phyloP scores from a whole-genome alignment of 768 basidiomycete genomes.

The Rhizopogon salebrosus region DNA sequence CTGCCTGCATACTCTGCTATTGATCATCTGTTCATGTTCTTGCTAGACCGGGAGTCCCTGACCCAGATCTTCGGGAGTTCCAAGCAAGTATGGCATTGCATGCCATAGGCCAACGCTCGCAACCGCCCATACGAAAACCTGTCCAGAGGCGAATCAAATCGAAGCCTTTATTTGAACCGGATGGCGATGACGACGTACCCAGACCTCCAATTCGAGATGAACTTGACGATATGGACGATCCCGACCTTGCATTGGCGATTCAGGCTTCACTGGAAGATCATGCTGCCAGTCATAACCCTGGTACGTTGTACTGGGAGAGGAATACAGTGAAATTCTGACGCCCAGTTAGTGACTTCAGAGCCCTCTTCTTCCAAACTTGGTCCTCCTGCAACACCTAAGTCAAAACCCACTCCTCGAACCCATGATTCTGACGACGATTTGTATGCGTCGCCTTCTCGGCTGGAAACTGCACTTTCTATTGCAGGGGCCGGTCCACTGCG shows the following conservation, averaged over 20 bases:
- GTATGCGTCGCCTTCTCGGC: conserved; percentile 45
- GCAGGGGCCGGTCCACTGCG: conserved; percentile 48
- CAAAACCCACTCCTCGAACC: neutral
- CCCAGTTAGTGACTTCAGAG: neutral
- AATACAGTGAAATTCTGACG: neutral
- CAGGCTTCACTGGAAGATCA: conserved; percentile 50
- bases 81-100: conserved; percentile 57
- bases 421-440: conserved; percentile 40
- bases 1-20: neutral
- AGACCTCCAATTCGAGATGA: conserved; percentile 14
- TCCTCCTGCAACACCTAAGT: neutral
- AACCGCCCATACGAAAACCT: conserved; percentile 19
- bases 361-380: conserved; percentile 5
- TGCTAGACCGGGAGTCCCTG: conserved; percentile 33
- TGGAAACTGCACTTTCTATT: conserved; percentile 66
- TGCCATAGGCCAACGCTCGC: conserved; percentile 49
- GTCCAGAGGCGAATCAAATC: conserved; percentile 29
- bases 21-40: conserved; percentile 9
- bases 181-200: conserved; percentile 40
- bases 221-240: conserved; percentile 44
- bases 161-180: conserved; percentile 49
- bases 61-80: conserved; percentile 61
- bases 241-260: conserved; percentile 53
- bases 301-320: neutral
- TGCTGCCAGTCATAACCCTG: neutral